Base-by-base conservation (phyloP, 441 rosid genomes). In the Aleurites moluccanus region DNA sequence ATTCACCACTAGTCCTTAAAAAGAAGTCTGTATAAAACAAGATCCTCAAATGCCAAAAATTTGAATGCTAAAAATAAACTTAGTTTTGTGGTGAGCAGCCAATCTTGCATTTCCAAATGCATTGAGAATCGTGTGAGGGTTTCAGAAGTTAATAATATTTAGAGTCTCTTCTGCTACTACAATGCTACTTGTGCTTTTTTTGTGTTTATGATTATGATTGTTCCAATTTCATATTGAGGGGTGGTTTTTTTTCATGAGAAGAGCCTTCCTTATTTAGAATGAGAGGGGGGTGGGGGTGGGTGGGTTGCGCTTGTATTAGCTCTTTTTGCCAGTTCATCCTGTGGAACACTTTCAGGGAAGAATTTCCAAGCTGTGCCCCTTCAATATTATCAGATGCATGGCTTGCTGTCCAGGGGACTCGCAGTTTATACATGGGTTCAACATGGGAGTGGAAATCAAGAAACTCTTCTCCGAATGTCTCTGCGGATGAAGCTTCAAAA, bases 381-480 rank as follows among this genome's bases (percentile, higher is more conserved):
- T 93, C 98, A 13, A 86, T 92, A 72, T 75, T 95, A 56, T 89
- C 98, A 75, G 93, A 92, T 75, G 96, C 91, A 59, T 95, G 99
- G 98, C 89, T 95, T 21, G 89, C 97, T 1, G 74, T 91, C 66
- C 92, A 88, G 80, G 98, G 97, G 65, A 84, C 81, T 14, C 90
- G 83, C 50, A 82, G 84, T 79, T 56, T 90, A 45, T 84, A 80
- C 70, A 76, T 91, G 86, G 99, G 98, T 70, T 89, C 99, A 44
- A 95, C 98, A 40, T 89, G 95, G 96, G 93, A 95, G 60, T 95
- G 97, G 96, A 85, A 86, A 68, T 95, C 98, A 56, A 89, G 88
- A 80, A 87, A 95, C 73, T 83, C 83, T 47, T 88, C 91, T 59
- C 73, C 88, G 50, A 73, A 75, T 59, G 97, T 90, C 76, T 80